These are phyloP conservation scores for Microcyclospora tardicrescens DNA, from an alignment of 2,329 filamentous ascomycete genomes.

Conservation along the genomic window DNA sequence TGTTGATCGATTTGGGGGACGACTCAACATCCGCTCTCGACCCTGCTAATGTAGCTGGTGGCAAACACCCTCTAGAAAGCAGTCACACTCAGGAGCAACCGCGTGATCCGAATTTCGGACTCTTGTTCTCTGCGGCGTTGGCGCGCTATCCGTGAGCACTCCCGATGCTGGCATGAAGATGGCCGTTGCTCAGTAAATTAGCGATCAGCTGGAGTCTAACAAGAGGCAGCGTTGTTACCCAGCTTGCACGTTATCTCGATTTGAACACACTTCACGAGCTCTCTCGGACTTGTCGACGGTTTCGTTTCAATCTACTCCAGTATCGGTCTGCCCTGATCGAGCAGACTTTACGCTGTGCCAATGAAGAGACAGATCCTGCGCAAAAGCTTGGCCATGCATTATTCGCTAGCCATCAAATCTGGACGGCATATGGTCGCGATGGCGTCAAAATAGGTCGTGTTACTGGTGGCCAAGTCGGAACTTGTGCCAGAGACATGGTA, in stretches of 20 bases:
- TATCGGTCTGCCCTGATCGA: conserved; percentile 61
- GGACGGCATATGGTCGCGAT: conserved; percentile 14
- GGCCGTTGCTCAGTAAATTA: too few relatives aligned
- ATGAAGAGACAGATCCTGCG: conserved; percentile 47
- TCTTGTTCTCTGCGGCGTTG: conserved; percentile 45
- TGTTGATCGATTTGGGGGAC: conserved; percentile 31
- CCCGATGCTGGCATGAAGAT: not conserved
- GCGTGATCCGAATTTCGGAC: conserved; percentile 41
- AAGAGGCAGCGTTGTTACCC: conserved; percentile 54
- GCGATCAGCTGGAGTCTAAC: not conserved
- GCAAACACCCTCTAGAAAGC: conserved; percentile 1
- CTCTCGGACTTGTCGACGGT: conserved; percentile 66
- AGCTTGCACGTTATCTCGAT: conserved; percentile 66
- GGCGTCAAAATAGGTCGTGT: conserved; percentile 26
- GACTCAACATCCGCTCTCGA: conserved; percentile 14
- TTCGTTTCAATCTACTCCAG: conserved; percentile 65
- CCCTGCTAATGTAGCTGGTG: conserved; percentile 5
- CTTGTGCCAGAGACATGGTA: conserved; percentile 81
- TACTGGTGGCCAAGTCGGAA: conserved; percentile 55
- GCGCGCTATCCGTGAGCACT: conserved; percentile 50
- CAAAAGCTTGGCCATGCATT: conserved; percentile 36
- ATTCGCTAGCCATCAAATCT: conserved; percentile 16
- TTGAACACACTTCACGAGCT: conserved; percentile 77
- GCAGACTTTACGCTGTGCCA: conserved; percentile 66
- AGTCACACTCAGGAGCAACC: conserved; percentile 17